Percentiles rank a stretch among this genome's conserved stretches.
Conservation (phyloP, 306 rosid genomes). For the Ormosia semicastrata region DNA sequence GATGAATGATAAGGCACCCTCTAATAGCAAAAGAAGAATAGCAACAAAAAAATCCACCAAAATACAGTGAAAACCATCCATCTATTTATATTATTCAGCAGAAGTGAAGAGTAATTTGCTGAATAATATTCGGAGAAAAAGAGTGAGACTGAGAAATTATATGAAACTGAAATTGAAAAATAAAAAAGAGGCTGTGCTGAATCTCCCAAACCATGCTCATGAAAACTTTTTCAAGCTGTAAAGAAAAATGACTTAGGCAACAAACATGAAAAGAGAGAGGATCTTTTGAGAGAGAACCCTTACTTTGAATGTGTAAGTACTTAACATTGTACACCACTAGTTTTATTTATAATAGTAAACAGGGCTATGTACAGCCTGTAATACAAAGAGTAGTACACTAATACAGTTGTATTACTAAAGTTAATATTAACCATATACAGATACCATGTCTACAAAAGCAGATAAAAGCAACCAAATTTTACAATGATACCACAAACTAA, state of each 20-base stretch:
- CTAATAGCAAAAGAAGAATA: conserved; percentile 10
- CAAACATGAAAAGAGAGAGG: conserved; percentile 9
- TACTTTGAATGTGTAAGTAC: not conserved
- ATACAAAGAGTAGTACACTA: not conserved
- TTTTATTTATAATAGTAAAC: not conserved
- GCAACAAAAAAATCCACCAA: not conserved
- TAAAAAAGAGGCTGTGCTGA: not conserved
- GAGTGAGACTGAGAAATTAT: not conserved
- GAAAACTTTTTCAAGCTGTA: not conserved
- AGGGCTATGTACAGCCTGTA: not conserved
- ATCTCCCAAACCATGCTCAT: not conserved
- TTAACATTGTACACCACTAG: not conserved
- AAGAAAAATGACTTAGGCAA: not conserved
- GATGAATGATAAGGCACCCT: not conserved
- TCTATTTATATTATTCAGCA: not conserved
- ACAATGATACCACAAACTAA: conserved; percentile 18
- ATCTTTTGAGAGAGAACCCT: not conserved
- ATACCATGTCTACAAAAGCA: conserved; percentile 2
- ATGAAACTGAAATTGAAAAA: not conserved
- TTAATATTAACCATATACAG: not conserved
- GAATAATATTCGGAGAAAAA: not conserved
- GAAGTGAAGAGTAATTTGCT: conserved; percentile 2
- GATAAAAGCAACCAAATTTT: conserved; percentile 8
- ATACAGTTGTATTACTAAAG: not conserved
- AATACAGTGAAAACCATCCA: not conserved